Conservation (phyloP, 768 basidiomycete species). For the Dendrothele bispora region DNA sequence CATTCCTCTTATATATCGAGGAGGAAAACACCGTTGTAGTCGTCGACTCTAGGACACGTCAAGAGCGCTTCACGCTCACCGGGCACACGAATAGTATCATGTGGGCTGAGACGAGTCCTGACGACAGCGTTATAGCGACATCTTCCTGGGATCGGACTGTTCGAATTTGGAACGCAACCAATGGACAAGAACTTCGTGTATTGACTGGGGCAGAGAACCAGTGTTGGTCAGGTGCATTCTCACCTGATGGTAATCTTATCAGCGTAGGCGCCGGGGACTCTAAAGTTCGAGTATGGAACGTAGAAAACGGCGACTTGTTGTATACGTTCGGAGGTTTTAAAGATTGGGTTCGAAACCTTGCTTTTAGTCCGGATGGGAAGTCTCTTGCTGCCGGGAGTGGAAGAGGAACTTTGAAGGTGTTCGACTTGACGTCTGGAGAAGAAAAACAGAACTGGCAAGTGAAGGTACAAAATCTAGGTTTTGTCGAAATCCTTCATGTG, state of each 20-base stretch:
- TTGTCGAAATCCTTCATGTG: not conserved
- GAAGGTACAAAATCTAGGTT: not conserved
- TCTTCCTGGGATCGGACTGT: conserved; percentile 18
- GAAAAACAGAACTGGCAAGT: conserved; percentile 11
- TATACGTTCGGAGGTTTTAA: conserved; percentile 11
- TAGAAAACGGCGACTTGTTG: conserved; percentile 13
- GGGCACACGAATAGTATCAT: conserved; percentile 13
- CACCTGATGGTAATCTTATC: conserved; percentile 17
- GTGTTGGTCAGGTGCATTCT: conserved; percentile 16
- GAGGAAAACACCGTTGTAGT: too few species aligned
- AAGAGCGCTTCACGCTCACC: conserved; percentile 5
- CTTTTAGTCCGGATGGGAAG: conserved; percentile 11
- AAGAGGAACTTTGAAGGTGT: conserved; percentile 7
- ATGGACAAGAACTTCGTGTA: conserved; percentile 8
- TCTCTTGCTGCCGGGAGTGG: conserved; percentile 9
- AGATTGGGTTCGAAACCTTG: conserved; percentile 9
- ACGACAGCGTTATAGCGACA: conserved; percentile 14
- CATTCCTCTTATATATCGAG: too few species aligned
- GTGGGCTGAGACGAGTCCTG: conserved; percentile 14
- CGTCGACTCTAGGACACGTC: not conserved
- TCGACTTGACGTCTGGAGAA: conserved; percentile 10
- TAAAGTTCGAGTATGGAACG: conserved; percentile 16
- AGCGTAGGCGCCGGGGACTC: conserved; percentile 16
- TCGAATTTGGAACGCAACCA: conserved; percentile 15
- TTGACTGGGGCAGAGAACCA: conserved; percentile 9